Conservation (phyloP, 495 filamentous ascomycete genomes). For the Aspergillus bridgeri region DNA sequence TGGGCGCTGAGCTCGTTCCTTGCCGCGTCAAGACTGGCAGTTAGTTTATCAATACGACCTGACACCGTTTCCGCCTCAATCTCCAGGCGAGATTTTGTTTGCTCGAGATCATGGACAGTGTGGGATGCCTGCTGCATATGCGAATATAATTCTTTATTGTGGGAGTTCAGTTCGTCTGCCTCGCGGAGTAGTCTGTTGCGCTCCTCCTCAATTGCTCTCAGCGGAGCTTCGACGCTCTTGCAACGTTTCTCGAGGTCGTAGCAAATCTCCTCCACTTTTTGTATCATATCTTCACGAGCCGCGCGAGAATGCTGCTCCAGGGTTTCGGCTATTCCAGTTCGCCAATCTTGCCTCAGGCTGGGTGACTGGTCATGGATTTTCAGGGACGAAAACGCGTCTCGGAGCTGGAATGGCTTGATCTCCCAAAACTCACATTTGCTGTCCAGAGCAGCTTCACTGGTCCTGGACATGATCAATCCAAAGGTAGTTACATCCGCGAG, state of each 20-base stretch:
- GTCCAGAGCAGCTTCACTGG: slow-evolving; percentile 10
- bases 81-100: slow-evolving; percentile 30
- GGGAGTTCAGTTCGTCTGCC: slow-evolving; percentile 21
- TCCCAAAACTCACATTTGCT: slow-evolving; percentile 20
- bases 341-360: slow-evolving; percentile 41
- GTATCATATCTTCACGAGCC: slow-evolving; percentile 41
- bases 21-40: slow-evolving; percentile 21
- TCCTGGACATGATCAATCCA: slow-evolving; percentile 15
- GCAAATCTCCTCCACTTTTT: slow-evolving; percentile 49
- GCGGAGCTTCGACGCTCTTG: slow-evolving; percentile 44
- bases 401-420: slow-evolving; percentile 12
- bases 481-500: slow-evolving; percentile 1
- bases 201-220: slow-evolving; percentile 42
- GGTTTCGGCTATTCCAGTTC: slow-evolving; percentile 31
- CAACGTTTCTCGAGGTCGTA: slow-evolving; percentile 55
- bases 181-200: slow-evolving; percentile 34
- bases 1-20: slow-evolving; percentile 30
- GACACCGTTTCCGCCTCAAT: slow-evolving; percentile 26
- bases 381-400: slow-evolving; percentile 8
- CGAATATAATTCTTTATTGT: slow-evolving; percentile 27
- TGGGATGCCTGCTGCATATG: slow-evolving; percentile 23
- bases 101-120: slow-evolving; percentile 22
- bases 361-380: slow-evolving; percentile 11
- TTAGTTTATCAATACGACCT: slow-evolving; percentile 26
- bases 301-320: slow-evolving; percentile 32